Evolutionary conservation across 768 basidiomycete species (phyloP).

Genomic region (Neoboletus brunneissimus): DNA sequence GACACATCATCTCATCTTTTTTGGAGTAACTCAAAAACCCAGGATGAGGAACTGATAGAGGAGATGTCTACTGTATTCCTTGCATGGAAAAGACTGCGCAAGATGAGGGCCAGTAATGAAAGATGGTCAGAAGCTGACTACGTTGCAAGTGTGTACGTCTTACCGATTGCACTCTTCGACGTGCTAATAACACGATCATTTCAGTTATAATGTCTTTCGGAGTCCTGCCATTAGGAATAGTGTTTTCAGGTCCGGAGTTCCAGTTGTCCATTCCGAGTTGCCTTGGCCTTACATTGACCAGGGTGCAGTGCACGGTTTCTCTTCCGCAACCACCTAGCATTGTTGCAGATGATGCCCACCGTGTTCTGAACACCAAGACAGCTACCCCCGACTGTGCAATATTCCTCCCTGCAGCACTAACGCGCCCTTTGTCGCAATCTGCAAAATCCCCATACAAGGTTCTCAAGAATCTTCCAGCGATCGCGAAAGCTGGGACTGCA

Average conservation of each 20-base stretch:
- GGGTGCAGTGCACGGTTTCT: conserved; percentile 47
- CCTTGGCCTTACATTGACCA: conserved; percentile 20
- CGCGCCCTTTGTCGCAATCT: conserved; percentile 42
- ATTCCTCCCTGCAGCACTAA: conserved; percentile 40
- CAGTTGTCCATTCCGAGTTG: background rate
- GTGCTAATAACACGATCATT: background rate
- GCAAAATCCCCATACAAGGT: conserved; percentile 47
- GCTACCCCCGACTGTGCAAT: conserved; percentile 50
- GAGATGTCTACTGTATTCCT: conserved; percentile 41
- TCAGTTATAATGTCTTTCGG: conserved; percentile 49
- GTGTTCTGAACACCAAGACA: conserved; percentile 45
- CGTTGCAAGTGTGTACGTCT: conserved; percentile 50
- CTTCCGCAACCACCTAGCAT: conserved; percentile 43
- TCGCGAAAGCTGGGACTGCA: conserved; percentile 36
- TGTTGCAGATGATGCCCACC: conserved; percentile 28
- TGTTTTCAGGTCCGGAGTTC: conserved; percentile 38
- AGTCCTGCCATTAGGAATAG: conserved; percentile 43
- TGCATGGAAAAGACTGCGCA: conserved; percentile 44
- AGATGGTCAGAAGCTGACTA: conserved; percentile 56
- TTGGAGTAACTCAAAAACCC: conserved; percentile 21
- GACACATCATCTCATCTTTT: conserved; percentile 41
- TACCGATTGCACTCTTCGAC: background rate
- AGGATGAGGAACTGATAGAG: conserved; percentile 30
- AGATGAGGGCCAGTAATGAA: conserved; percentile 44
- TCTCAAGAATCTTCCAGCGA: conserved; percentile 40